Base-by-base conservation (phyloP, 2,329 filamentous ascomycete species). In the Sclerotinia subarctica region DNA sequence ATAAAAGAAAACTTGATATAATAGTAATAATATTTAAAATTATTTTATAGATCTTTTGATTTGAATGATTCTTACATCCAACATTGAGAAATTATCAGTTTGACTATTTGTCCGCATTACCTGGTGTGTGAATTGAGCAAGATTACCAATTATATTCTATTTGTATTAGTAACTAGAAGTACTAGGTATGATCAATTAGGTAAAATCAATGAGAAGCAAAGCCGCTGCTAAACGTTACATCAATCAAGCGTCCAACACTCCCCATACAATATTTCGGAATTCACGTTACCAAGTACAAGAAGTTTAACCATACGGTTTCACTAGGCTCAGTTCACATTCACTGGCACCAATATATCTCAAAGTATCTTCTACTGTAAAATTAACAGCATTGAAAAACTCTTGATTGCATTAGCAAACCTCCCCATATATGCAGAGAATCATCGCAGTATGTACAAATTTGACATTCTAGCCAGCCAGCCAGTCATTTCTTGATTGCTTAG, bases 201-300 rank as follows among this genome's bases (percentile, higher is more conserved):
- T 5, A 54, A 3, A 2, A 6, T 32, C 4, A n/a, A 21, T 35
- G 4, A 6, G 17, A 13, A 35, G 2, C 4, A 54, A 35, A 54
- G 11, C 5, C 3, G n/a, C 13, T 54, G 29, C 17, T 32, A n/a
- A 21, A 10, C 5, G 5, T 21, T 2, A 13, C 29, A 54, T 54
- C 5, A 21, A 21, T 35, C 19, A 2, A 32, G 11, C 32, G 29
- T 21, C 1, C 17, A 54, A 29, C 8, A 21, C 7, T 5, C 4
- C 3, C 5, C 5, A 7, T 5, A 54, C 0, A 2, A 0, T 5
- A 19, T 11, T 35, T 21, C 21, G 0, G 29, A 35, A 5, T 7
- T 15, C 29, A 54, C 52, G n/a, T n/a, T 29, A 2, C 10, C 5
- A 2, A n/a, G 6, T 21, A 35, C 29, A 35, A 35, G 13, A 13